Evolutionary conservation across 1,284 basidiomycete species (phyloP).

Genomic region (Rugosomyces carneus): DNA sequence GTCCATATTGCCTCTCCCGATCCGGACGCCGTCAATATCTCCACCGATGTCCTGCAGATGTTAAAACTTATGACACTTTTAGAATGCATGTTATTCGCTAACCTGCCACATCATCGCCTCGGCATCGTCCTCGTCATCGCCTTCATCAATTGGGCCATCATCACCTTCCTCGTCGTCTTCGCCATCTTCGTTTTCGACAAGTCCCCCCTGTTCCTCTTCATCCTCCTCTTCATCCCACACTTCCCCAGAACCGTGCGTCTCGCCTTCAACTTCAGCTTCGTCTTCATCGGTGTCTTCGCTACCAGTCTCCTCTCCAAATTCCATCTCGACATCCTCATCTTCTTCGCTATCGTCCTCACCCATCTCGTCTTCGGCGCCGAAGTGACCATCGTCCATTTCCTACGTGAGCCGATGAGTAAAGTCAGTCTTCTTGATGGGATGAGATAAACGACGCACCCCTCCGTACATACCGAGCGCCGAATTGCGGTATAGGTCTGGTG

Average conservation of each 20-base stretch:
- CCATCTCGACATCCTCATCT: slow-evolving; percentile 83
- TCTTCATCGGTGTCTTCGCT: slow-evolving; percentile 71
- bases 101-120: slow-evolving; percentile 74
- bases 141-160: slow-evolving; percentile 57
- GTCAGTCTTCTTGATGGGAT: neutral
- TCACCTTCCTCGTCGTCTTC: slow-evolving; percentile 39
- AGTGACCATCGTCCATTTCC: slow-evolving; percentile 80
- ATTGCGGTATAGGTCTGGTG: slow-evolving; percentile 93
- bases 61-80: neutral
- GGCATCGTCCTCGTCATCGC: slow-evolving; percentile 32
- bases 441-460: slow-evolving; percentile 52
- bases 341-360: slow-evolving; percentile 77
- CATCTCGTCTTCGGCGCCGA: slow-evolving; percentile 74
- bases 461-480: slow-evolving; percentile 95
- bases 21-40: slow-evolving; percentile 37
- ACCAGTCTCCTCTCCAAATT: slow-evolving; percentile 75
- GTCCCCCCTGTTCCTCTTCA: slow-evolving; percentile 51
- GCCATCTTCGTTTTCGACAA: slow-evolving; percentile 39
- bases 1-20: slow-evolving; percentile 44
- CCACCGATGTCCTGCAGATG: slow-evolving; percentile 49
- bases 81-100: slow-evolving; percentile 18
- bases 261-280: slow-evolving; percentile 58
- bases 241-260: slow-evolving; percentile 57
- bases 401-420: slow-evolving; percentile 23
- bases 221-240: slow-evolving; percentile 59